Evolutionary conservation across 495 filamentous ascomycete species (phyloP), one percentile per base, ranked within the genome.

Genomic region (Penicillium crystallinum): DNA sequence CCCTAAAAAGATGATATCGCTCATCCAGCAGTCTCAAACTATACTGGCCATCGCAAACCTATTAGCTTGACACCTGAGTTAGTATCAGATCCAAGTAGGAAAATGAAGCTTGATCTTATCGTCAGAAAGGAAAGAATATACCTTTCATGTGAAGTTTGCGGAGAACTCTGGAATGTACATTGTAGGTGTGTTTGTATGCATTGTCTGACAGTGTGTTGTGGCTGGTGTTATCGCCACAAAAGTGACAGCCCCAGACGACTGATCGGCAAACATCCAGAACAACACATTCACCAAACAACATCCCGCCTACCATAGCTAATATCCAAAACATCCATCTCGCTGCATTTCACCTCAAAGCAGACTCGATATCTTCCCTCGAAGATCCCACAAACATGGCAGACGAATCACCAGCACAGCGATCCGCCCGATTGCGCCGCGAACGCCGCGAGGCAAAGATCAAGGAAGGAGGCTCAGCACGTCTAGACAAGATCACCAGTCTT

Each of bases 371-470:
- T 7, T 41, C 22, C 8, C 7, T 27, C 7, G 12, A 9, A 29
- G 8, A 40, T 21, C 14, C 29, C 9, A 51, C 29, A 23, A 75
- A 67, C 22, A 63, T 70, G 12, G 44, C 70, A 34, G 76, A 77
- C 23, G 79, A 82, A 60, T 80, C 81, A 1, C 73, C 80, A 17
- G 78, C 77, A 29, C 82, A 85, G 55, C 66, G 87, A 55, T 85
- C 92, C 65, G 87, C 89, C 22, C 87, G 90, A 17, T 77, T 90
- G 33, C 90, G 92, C 56, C 91, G 93, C 56, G 91, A 96, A 67
- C 84, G 90, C 33, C 83, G 90, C 19, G 88, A 95, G 69, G 89
- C 91, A 25, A 96, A 95, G 73, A 86, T 97, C 70, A 85, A 81
- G 58, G 88, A 86, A 49, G 88, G 86, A 44, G 93, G 89, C 33